Conservation (phyloP, 2,329 filamentous ascomycete species). For the Pseudogymnoascus sp. region DNA sequence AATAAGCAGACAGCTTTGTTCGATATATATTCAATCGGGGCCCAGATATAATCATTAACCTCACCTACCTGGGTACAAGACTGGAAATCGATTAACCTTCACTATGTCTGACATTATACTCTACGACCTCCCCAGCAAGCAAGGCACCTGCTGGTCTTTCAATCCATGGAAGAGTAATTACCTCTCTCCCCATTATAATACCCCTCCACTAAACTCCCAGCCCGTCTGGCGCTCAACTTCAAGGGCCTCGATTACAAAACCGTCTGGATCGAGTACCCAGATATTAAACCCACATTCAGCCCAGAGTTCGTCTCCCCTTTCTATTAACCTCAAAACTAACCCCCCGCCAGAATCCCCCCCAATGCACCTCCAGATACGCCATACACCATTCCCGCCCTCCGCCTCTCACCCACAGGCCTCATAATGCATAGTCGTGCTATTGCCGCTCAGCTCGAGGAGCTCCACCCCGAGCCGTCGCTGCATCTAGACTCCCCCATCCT, state of each 20-base stretch:
- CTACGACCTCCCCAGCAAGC: conserved; percentile 54
- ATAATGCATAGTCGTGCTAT: conserved; percentile 59
- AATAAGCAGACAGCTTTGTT: neutral
- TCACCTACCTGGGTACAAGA: neutral
- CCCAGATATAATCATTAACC: neutral
- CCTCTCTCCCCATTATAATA: neutral
- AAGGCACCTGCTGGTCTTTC: conserved; percentile 48
- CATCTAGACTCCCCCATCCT: conserved; percentile 47
- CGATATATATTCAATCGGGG: neutral
- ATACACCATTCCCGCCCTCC: conserved; percentile 50
- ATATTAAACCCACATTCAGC: conserved; percentile 48
- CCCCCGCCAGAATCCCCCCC: conserved; percentile 33
- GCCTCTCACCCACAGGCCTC: conserved; percentile 46
- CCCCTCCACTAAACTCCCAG: conserved; percentile 31
- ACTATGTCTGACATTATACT: conserved; percentile 35
- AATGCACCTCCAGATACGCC: conserved; percentile 32
- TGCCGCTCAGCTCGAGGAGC: conserved; percentile 47
- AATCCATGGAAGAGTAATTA: conserved; percentile 63
- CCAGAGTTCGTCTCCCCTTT: conserved; percentile 37
- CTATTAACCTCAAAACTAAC: neutral
- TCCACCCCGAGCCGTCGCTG: conserved; percentile 49
- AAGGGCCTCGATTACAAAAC: conserved; percentile 61
- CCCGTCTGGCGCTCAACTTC: conserved; percentile 57
- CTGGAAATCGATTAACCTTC: neutral
- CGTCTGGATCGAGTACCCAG: conserved; percentile 61